These are phyloP conservation scores for Blastobotrys niveus DNA, from an alignment of 1,139 yeast genomes.

Conservation along the genomic window DNA sequence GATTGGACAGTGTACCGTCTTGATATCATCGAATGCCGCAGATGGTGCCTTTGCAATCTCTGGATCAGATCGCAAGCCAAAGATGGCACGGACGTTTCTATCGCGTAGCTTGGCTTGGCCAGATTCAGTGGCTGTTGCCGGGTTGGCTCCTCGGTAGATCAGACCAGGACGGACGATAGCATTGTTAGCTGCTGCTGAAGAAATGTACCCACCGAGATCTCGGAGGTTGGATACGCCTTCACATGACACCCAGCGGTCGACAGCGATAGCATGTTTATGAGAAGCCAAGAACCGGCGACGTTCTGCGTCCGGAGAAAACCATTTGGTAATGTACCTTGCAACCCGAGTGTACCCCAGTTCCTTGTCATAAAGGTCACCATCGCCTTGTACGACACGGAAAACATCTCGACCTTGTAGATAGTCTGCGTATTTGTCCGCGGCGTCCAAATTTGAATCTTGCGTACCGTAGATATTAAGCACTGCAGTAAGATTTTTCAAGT, in stretches of 20 bases:
- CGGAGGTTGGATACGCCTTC: constrained; percentile 71
- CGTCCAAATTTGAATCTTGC: constrained; percentile 2
- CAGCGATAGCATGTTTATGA: constrained; percentile 37
- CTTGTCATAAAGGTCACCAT: background rate
- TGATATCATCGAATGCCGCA: constrained; percentile 38
- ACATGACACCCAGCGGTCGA: constrained; percentile 52
- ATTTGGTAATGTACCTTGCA: constrained; percentile 42
- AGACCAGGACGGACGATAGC: constrained; percentile 49
- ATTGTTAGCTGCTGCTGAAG: constrained; percentile 35
- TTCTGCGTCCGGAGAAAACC: constrained; percentile 48
- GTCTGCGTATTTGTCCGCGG: constrained; percentile 2
- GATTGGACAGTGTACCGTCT: constrained; percentile 55
- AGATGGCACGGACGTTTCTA: constrained; percentile 52
- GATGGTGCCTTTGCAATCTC: constrained; percentile 52
- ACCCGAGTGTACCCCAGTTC: constrained; percentile 17
- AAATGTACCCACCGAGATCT: constrained; percentile 83
- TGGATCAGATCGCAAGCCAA: constrained; percentile 62
- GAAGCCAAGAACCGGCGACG: constrained; percentile 46
- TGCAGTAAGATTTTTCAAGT: background rate
- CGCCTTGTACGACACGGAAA: constrained; percentile 3
- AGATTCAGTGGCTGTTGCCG: constrained; percentile 40
- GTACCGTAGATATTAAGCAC: constrained; percentile 4
- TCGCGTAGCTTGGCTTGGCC: constrained; percentile 37
- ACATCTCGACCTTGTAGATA: background rate
- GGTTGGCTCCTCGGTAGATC: constrained; percentile 60